These are phyloP conservation scores for Elsinoe batatas DNA, from an alignment of 2,329 filamentous ascomycete genomes.

Conservation along the genomic window DNA sequence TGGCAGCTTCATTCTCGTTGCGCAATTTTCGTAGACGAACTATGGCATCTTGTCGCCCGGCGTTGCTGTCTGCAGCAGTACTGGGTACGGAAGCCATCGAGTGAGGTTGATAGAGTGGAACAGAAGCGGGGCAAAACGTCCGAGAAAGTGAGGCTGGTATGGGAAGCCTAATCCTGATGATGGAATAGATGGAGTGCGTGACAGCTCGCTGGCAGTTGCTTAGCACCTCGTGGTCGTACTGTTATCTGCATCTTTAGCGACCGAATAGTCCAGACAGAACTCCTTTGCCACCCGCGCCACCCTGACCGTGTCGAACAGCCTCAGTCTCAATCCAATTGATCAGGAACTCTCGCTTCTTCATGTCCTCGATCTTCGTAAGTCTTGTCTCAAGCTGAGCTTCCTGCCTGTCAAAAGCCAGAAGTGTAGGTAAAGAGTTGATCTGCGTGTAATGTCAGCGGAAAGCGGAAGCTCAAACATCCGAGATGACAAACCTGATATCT, in stretches of 20 bases:
- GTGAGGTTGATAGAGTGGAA: too few species aligned
- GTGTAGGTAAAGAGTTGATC: slow-evolving; percentile 40
- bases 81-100: too few species aligned
- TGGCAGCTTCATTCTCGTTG: too few species aligned
- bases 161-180: too few species aligned
- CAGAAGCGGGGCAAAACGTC: too few species aligned
- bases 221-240: not conserved
- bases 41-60: too few species aligned
- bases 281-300: slow-evolving; percentile 33
- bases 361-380: slow-evolving; percentile 33
- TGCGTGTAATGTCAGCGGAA: slow-evolving; percentile 12
- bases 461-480: not conserved
- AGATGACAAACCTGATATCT: slow-evolving; percentile 29
- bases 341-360: slow-evolving; percentile 37
- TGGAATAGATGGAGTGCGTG: too few species aligned
- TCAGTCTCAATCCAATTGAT: slow-evolving; percentile 39
- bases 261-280: slow-evolving; percentile 27
- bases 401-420: slow-evolving; percentile 40
- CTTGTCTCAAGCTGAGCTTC: slow-evolving; percentile 41
- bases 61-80: too few species aligned
- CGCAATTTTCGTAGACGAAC: too few species aligned
- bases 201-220: too few species aligned
- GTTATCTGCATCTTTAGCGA: slow-evolving; percentile 21
- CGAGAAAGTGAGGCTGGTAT: too few species aligned
- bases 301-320: slow-evolving; percentile 36